phyloP scores from a whole-genome alignment of 257 asterid genomes.

The Przewalskia tangutica region DNA sequence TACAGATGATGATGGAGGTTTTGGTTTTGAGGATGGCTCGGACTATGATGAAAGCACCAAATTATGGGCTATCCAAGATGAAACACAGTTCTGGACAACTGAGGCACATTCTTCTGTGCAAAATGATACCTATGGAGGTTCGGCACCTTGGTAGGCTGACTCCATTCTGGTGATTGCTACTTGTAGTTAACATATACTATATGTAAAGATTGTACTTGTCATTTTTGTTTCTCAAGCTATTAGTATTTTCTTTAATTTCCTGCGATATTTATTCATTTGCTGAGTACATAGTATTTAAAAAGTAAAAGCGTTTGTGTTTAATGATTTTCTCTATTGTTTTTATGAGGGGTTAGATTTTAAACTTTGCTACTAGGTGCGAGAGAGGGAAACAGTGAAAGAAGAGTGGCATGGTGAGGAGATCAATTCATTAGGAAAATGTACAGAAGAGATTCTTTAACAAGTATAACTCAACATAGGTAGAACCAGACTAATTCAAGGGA shows the following conservation, averaged over 20 bases:
- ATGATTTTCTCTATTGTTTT: neutral
- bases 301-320: neutral
- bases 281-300: neutral
- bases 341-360: neutral
- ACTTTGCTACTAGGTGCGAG: neutral
- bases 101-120: slow-evolving; percentile 17
- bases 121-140: slow-evolving; percentile 14
- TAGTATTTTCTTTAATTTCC: neutral
- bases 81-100: slow-evolving; percentile 51
- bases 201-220: neutral
- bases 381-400: neutral
- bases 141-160: slow-evolving; percentile 52
- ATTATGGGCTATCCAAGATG: slow-evolving; percentile 17
- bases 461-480: too few species aligned
- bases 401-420: neutral
- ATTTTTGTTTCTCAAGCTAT: neutral
- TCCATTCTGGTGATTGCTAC: neutral
- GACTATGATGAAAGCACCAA: slow-evolving; percentile 21
- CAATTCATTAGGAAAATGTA: neutral
- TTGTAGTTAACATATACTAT: neutral
- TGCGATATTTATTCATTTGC: neutral
- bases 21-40: slow-evolving; percentile 22
- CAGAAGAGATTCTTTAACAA: too few species aligned
- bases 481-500: too few species aligned
- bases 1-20: slow-evolving; percentile 10